Evolutionary conservation across 148 eudicot genomes (phyloP), one percentile per base, ranked within the genome.

Genomic region (Suaeda aralocaspica): DNA sequence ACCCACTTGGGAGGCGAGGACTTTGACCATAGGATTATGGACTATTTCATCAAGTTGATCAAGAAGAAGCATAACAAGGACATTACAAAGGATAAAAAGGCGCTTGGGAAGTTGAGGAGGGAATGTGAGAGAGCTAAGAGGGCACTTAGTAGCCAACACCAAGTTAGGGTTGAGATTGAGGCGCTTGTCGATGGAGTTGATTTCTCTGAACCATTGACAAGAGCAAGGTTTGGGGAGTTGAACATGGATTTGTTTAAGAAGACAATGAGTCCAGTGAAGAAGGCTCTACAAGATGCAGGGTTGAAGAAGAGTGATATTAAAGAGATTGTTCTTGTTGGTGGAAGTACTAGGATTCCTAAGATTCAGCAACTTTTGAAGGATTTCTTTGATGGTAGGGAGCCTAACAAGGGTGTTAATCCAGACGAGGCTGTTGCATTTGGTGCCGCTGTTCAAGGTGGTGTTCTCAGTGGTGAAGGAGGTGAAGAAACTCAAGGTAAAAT

Each of bases 1-100:
- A 84, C 87, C 74, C 87, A 84, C 25, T 81, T 81, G 61, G 87
- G 84, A 76, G 87, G 87, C 18, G 83, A 84, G 58, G 87, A 84
- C 62, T 84, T 84, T 24, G 85, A 81, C 41, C 85, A 84, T 18
- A 59, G 87, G 51, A 67, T 84, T 24, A 81, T 84, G 85, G 85
- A 81, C 11, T 79, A 81, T 36, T 84, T 84, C 78, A 84, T 84
- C 71, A 81, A 84, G 49, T 76, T 84, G 30, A 70, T 81, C 51
- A 79, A 81, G 58, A 81, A 68, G 65, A 84, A 84, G 71, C 77
- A 81, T 67, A 81, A 74, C 72, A 84, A 81, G 24, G 87, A 84
- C 51, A 81, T 84, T 1, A 79, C 79, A 68, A 81, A 81, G 62
- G 87, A 84, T 31, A 81, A 84, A n/a, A 79, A 74, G 76, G 87